phyloP scores from a whole-genome alignment of 805 yeast species.

The Candida orba region DNA sequence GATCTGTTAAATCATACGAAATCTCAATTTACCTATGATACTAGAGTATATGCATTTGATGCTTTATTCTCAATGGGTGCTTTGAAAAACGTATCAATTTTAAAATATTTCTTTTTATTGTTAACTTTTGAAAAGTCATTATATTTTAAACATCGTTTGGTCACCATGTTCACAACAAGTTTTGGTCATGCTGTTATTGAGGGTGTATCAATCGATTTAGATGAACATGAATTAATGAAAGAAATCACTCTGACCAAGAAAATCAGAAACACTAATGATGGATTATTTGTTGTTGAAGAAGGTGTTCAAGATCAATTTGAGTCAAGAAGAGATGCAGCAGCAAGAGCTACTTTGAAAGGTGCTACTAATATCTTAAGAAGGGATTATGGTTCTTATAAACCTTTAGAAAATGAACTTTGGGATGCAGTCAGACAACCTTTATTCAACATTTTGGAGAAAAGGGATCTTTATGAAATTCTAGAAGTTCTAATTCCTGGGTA shows the following conservation, averaged over 20 bases:
- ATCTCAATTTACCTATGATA: slow-evolving; percentile 37
- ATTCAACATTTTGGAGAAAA: slow-evolving; percentile 49
- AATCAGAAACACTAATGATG: slow-evolving; percentile 20
- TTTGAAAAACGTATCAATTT: slow-evolving; percentile 51
- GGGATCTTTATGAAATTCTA: slow-evolving; percentile 56
- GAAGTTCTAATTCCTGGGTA: slow-evolving; percentile 57
- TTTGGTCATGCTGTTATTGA: slow-evolving; percentile 62
- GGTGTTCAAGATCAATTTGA: slow-evolving; percentile 36
- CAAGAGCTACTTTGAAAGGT: slow-evolving; percentile 58
- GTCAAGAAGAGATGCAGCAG: slow-evolving; percentile 54
- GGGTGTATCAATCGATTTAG: slow-evolving; percentile 51
- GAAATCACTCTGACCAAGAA: slow-evolving; percentile 9
- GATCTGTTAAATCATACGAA: slow-evolving; percentile 50
- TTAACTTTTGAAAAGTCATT: slow-evolving; percentile 50
- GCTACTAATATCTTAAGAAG: slow-evolving; percentile 58
- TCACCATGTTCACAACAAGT: slow-evolving; percentile 39
- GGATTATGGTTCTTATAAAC: slow-evolving; percentile 45
- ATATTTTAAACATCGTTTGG: slow-evolving; percentile 42
- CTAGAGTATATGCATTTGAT: slow-evolving; percentile 61
- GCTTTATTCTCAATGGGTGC: slow-evolving; percentile 74
- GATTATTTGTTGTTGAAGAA: slow-evolving; percentile 50
- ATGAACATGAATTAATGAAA: slow-evolving; percentile 52
- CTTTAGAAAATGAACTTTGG: slow-evolving; percentile 62
- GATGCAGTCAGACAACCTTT: slow-evolving; percentile 55
- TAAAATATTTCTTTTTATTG: slow-evolving; percentile 54